These are phyloP conservation scores for Panaeolus papilionaceus DNA, from an alignment of 768 basidiomycete species.

Conservation along the genomic window DNA sequence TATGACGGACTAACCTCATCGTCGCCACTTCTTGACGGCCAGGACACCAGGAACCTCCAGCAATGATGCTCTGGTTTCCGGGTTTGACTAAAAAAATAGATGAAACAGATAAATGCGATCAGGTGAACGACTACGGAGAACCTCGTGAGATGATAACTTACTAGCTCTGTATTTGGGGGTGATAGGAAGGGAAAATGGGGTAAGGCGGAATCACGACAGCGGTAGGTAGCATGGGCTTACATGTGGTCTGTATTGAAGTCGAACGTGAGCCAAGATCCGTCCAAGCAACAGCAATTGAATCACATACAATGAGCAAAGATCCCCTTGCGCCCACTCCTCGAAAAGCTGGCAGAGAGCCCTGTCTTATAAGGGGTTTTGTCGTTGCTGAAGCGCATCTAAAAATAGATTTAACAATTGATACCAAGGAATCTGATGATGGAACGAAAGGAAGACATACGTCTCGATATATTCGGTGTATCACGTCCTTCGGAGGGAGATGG, in stretches of 20 bases:
- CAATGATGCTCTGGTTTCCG: slow-evolving; percentile 72
- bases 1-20: slow-evolving; percentile 56
- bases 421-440: neutral
- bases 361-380: slow-evolving; percentile 97
- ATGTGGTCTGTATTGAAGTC: slow-evolving; percentile 57
- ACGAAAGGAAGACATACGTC: slow-evolving; percentile 52
- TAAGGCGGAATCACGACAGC: slow-evolving; percentile 11
- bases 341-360: slow-evolving; percentile 82
- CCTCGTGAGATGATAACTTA: slow-evolving; percentile 4
- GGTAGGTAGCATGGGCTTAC: slow-evolving; percentile 41
- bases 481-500: slow-evolving; percentile 87
- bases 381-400: slow-evolving; percentile 85
- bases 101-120: neutral
- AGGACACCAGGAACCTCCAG: slow-evolving; percentile 83
- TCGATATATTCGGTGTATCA: slow-evolving; percentile 92
- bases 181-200: slow-evolving; percentile 1
- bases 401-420: neutral
- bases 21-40: slow-evolving; percentile 79
- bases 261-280: slow-evolving; percentile 11
- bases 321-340: slow-evolving; percentile 89
- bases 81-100: slow-evolving; percentile 56
- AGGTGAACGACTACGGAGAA: slow-evolving; percentile 15
- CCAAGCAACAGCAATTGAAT: slow-evolving; percentile 1
- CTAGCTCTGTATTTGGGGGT: slow-evolving; percentile 2
- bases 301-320: slow-evolving; percentile 85